Evolutionary conservation across 192 early-diverging fungal species (phyloP).

Genomic region (Dissophora globulifera): DNA sequence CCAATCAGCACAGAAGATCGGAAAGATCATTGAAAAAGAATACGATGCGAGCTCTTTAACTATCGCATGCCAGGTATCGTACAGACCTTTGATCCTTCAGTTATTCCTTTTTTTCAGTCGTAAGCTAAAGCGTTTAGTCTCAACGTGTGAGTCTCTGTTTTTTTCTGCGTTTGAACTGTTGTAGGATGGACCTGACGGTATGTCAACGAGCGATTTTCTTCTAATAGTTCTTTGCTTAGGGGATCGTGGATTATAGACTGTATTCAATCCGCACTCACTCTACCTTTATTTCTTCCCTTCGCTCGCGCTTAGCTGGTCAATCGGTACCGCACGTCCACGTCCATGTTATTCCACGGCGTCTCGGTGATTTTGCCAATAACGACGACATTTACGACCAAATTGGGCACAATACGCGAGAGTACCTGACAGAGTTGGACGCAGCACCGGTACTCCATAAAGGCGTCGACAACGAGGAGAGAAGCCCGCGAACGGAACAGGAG

Average conservation of each 20-base stretch:
- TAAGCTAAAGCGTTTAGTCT: no score
- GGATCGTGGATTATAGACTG: no score
- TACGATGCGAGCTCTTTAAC: conserved; percentile 80
- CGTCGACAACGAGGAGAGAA: conserved; percentile 78
- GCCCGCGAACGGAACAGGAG: conserved; percentile 76
- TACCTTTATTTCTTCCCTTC: no score
- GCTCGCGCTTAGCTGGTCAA: conserved; percentile 60
- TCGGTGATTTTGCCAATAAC: conserved; percentile 85
- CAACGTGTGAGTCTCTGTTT: no score
- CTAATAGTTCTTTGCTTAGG: background rate
- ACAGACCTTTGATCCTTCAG: no score
- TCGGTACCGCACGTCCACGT: conserved; percentile 92
- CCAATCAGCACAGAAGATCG: conserved; percentile 79
- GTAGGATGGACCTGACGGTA: conserved; percentile 80
- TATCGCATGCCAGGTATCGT: conserved; percentile 75
- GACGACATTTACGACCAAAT: conserved; percentile 90
- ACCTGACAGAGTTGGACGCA: conserved; percentile 18
- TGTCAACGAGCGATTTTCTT: no score
- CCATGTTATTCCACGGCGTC: conserved; percentile 87
- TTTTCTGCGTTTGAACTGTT: no score
- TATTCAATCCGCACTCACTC: no score
- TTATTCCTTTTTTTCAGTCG: no score
- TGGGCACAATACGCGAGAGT: conserved; percentile 58
- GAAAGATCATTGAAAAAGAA: conserved; percentile 76
- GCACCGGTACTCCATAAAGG: conserved; percentile 13